phyloP scores from a whole-genome alignment of 1,139 yeast genomes.

The Kodamaea anthophila region DNA sequence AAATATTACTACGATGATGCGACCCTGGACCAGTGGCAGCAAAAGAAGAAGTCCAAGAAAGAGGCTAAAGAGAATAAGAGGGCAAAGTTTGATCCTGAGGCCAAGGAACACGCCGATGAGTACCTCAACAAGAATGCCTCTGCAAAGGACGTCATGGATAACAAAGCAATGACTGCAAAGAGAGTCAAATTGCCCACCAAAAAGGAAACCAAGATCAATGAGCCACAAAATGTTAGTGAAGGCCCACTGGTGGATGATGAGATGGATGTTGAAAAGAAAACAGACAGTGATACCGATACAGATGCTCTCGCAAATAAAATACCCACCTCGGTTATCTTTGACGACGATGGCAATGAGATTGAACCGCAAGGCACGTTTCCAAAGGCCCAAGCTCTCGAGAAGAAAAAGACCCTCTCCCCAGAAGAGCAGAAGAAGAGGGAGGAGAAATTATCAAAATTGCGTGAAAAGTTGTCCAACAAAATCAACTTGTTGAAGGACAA shows the following conservation, averaged over 20 bases:
- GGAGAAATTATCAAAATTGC: slow-evolving; percentile 57
- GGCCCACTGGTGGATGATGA: slow-evolving; percentile 11
- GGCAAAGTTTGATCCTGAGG: slow-evolving; percentile 71
- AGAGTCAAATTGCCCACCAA: slow-evolving; percentile 51
- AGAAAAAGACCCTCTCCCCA: slow-evolving; percentile 27
- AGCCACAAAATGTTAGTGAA: too few species aligned
- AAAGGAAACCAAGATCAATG: slow-evolving; percentile 9
- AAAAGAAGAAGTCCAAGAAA: slow-evolving; percentile 66
- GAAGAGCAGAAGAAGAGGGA: slow-evolving; percentile 46
- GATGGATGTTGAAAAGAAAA: slow-evolving; percentile 4
- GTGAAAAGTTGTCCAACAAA: slow-evolving; percentile 66
- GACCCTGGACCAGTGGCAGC: slow-evolving; percentile 82
- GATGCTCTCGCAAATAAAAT: not conserved
- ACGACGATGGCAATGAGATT: slow-evolving; percentile 73
- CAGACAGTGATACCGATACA: slow-evolving; percentile 7
- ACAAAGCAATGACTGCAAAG: slow-evolving; percentile 50
- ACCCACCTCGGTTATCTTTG: slow-evolving; percentile 40
- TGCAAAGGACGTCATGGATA: slow-evolving; percentile 64
- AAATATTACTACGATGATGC: slow-evolving; percentile 82
- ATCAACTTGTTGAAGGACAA: slow-evolving; percentile 66
- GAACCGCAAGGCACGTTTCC: slow-evolving; percentile 15
- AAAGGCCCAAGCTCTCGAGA: slow-evolving; percentile 14
- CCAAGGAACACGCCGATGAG: slow-evolving; percentile 39
- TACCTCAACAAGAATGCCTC: slow-evolving; percentile 37
- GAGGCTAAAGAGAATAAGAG: slow-evolving; percentile 58